Conservation (phyloP, 331 rosid genomes). For the Spiraea crenata region DNA sequence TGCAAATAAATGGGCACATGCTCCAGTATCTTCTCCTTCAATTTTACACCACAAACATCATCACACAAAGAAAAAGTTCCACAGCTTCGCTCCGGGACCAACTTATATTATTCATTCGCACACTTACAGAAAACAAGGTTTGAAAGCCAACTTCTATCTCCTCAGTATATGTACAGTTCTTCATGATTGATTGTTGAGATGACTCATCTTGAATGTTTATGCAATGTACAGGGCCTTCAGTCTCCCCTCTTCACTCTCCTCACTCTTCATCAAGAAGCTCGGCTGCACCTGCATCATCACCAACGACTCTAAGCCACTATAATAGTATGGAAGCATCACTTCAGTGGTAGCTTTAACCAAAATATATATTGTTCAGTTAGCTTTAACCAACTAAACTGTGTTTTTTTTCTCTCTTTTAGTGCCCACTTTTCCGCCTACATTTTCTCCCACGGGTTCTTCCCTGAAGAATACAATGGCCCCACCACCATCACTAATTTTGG, state of each 20-base stretch:
- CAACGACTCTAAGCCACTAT: constrained; percentile 38
- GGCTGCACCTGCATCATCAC: constrained; percentile 55
- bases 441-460: constrained; percentile 64
- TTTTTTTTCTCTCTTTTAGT: constrained; percentile 38
- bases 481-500: constrained; percentile 58
- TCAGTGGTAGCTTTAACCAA: constrained; percentile 15
- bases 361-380: constrained; percentile 8
- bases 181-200: not conserved
- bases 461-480: constrained; percentile 43
- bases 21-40: constrained; percentile 46
- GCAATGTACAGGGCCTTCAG: constrained; percentile 45
- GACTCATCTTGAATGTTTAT: not conserved
- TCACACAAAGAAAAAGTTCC: constrained; percentile 35
- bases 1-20: constrained; percentile 41
- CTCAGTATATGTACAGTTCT: not conserved
- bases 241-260: constrained; percentile 48
- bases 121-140: constrained; percentile 52
- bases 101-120: constrained; percentile 37
- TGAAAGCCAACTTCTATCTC: constrained; percentile 13
- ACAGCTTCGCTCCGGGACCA: constrained; percentile 38
- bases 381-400: not conserved
- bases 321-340: constrained; percentile 47
- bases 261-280: constrained; percentile 40
- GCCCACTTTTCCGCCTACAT: constrained; percentile 53
- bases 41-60: constrained; percentile 41